Conservation (phyloP, 208 protist species). For the Trypanosoma lewisi region DNA sequence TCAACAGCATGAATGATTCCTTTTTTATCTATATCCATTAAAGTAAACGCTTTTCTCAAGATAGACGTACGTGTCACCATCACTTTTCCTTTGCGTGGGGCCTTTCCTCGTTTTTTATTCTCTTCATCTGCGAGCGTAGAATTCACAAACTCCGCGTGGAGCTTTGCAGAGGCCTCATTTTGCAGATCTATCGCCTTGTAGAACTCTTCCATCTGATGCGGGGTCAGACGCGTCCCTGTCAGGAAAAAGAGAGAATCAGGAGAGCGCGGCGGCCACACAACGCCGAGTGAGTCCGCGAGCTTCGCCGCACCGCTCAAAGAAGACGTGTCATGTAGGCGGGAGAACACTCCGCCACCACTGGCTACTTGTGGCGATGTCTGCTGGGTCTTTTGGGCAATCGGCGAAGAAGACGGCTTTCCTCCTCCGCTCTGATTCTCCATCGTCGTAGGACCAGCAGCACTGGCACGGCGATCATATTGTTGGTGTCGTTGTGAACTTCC, state of each 20-base stretch:
- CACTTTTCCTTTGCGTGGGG: background rate
- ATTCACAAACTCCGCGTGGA: conserved; percentile 2
- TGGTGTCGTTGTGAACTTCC: background rate
- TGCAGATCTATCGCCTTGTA: conserved; percentile 49
- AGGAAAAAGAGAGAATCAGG: conserved; percentile 46
- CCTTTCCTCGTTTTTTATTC: background rate
- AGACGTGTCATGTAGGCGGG: background rate
- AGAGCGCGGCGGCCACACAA: conserved; percentile 53
- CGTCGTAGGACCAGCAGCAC: too few relatives aligned
- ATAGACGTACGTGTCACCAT: conserved; percentile 30
- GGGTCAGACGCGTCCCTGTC: conserved; percentile 54
- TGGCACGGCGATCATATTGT: too few relatives aligned
- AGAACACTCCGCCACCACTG: background rate
- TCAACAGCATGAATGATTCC: conserved; percentile 30
- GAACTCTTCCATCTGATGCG: conserved; percentile 43
- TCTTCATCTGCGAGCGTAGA: background rate
- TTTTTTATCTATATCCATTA: conserved; percentile 51
- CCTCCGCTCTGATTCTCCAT: too few relatives aligned
- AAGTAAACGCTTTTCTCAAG: conserved; percentile 57
- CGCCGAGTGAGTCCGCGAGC: conserved; percentile 49
- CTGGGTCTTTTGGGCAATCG: background rate
- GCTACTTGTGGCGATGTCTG: background rate
- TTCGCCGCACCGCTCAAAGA: conserved; percentile 20
- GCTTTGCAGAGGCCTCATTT: background rate
- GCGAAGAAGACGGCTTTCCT: too few relatives aligned